phyloP scores from a whole-genome alignment of 306 rosid species.

The Oxytropis ochrocephala region DNA sequence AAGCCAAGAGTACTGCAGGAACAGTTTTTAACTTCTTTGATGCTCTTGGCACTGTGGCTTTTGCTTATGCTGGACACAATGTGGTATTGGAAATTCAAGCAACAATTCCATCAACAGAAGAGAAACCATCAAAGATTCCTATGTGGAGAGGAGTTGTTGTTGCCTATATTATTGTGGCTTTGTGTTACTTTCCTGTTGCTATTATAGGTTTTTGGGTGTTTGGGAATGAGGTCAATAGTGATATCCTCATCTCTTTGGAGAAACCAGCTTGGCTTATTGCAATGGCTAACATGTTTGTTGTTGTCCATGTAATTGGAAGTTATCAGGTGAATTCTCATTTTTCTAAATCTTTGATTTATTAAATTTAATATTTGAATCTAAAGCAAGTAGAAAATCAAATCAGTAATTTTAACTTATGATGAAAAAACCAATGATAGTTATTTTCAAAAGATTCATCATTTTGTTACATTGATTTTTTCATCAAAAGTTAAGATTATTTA shows the following conservation, averaged over 20 bases:
- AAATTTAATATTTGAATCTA: too few species aligned
- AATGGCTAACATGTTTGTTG: constrained; percentile 80
- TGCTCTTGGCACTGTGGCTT: constrained; percentile 77
- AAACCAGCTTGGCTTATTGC: constrained; percentile 83
- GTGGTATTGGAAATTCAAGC: constrained; percentile 95
- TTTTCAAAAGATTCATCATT: too few species aligned
- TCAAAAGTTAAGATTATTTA: too few species aligned
- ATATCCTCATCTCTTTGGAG: constrained; percentile 60
- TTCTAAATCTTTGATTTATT: neutral
- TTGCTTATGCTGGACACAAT: constrained; percentile 95
- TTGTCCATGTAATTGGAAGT: constrained; percentile 87
- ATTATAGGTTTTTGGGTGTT: constrained; percentile 64
- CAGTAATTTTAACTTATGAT: too few species aligned
- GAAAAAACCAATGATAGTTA: too few species aligned
- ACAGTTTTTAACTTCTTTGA: constrained; percentile 53
- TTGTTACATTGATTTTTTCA: too few species aligned
- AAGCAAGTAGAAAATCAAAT: too few species aligned
- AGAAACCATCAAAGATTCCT: constrained; percentile 83
- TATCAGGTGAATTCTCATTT: constrained; percentile 57
- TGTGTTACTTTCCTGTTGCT: constrained; percentile 95
- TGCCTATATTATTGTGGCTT: constrained; percentile 80
- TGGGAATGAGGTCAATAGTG: constrained; percentile 46
- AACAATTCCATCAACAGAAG: constrained; percentile 86
- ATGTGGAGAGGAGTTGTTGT: constrained; percentile 92
- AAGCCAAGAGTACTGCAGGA: constrained; percentile 37